Evolutionary conservation across 352 stramenopile genomes (phyloP), one percentile per base, ranked within the genome.

Genomic region (Phytophthora niederhauseri): DNA sequence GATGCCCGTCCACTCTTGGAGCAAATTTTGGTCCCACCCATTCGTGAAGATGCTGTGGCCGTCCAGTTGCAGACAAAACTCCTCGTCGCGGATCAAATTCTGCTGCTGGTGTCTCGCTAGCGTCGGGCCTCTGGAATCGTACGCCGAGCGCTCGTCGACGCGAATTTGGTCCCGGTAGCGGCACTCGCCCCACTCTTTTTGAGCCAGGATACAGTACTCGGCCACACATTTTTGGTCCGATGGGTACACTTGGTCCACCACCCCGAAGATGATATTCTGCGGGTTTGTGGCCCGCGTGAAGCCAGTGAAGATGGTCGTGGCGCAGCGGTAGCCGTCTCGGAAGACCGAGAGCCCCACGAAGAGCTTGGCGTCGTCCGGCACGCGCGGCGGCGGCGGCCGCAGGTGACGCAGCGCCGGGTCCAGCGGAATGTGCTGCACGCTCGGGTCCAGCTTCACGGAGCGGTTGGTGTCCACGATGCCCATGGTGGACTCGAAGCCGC

Each of bases 21-120:
- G n/a, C 2, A 95, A 56, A 57, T 88, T 74, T 17, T 82, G 61
- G 48, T 95, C 87, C 87, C 87, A 95, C 4, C 71, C 64, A 66
- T 90, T 92, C n/a, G 87, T 93, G 56, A 95, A 95, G 59, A 95
- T 91, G 26, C 78, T 91, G 68, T 95, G 87, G 1, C 82, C 82
- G 34, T 95, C 87, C 48, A 95, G 72, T 70, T 93, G 85, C 11
- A 95, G 79, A 69, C 87, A 95, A 59, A 95, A 95, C 57, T 91
- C 85, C 28, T 95, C 81, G 45, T 90, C 57, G 15, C 67, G 63
- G 15, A 95, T 63, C 14, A 95, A 76, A 56, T 91, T 81, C 58
- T 94, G 86, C 65, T 94, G 86, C 52, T 84, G 87, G 56, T 92
- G 80, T 30, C 86, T 85, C 48, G 86, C 86, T 7, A 91, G 61